A percentile compares a stretch with the other conserved stretches of the same genome.
phyloP scores from a whole-genome alignment of 306 rosid species.

The Macrotyloma uniflorum region DNA sequence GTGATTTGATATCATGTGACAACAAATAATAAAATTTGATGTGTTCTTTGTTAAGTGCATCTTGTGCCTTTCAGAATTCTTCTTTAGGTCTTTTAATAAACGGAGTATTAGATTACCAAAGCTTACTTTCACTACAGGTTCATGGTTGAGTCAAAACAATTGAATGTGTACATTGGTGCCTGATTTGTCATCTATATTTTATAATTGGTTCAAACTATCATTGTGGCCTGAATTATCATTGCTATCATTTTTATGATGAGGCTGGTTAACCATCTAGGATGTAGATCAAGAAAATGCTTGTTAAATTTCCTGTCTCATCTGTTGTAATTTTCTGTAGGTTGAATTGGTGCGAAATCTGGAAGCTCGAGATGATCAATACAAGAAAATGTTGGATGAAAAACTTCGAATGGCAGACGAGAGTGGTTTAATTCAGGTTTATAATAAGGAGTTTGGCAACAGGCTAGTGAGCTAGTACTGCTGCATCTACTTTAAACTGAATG shows the following conservation, averaged over 20 bases:
- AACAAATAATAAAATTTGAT: background rate
- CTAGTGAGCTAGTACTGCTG: slow-evolving; percentile 51
- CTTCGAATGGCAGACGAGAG: slow-evolving; percentile 56
- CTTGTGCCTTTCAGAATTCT: slow-evolving; percentile 2
- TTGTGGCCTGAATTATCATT: background rate
- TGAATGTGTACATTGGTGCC: background rate
- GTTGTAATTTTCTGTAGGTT: slow-evolving; percentile 55
- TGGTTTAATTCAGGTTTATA: slow-evolving; percentile 67
- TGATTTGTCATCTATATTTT: background rate
- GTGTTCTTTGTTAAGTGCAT: background rate
- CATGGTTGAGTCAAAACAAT: background rate
- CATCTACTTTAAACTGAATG: slow-evolving; percentile 6
- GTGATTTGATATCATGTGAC: slow-evolving; percentile 38
- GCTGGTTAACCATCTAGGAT: background rate
- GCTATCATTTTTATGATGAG: slow-evolving; percentile 5
- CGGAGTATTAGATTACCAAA: background rate
- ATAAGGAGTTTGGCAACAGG: slow-evolving; percentile 58
- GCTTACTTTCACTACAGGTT: slow-evolving; percentile 19
- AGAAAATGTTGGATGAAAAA: slow-evolving; percentile 67
- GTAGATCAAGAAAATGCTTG: background rate
- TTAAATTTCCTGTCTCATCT: slow-evolving; percentile 23
- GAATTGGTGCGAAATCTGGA: slow-evolving; percentile 73
- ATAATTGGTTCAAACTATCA: background rate
- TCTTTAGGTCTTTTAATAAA: background rate
- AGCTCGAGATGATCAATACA: slow-evolving; percentile 74